These are phyloP conservation scores for Lactifluus echinatus DNA, from an alignment of 768 basidiomycete species.

Conservation along the genomic window DNA sequence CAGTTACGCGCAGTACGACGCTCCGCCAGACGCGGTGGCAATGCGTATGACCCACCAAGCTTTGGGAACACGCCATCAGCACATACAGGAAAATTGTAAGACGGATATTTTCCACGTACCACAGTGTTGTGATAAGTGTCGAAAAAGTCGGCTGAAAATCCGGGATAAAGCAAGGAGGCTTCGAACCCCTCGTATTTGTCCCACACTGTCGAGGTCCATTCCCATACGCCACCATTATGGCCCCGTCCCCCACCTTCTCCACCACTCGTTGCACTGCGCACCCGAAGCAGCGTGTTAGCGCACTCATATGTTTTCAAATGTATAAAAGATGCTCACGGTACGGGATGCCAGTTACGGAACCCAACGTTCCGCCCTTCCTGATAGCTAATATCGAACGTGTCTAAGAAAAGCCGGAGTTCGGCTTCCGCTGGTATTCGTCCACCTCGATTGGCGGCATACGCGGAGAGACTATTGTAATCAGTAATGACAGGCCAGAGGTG, in stretches of 20 bases:
- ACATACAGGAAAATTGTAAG: not conserved
- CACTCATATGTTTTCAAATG: not conserved
- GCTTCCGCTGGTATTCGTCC: conserved; percentile 88
- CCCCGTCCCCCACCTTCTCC: conserved; percentile 46
- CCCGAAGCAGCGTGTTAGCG: conserved; percentile 1
- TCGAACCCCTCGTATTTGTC: conserved; percentile 67
- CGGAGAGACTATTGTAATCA: conserved; percentile 66
- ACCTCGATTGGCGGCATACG: conserved; percentile 80
- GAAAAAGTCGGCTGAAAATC: conserved; percentile 87
- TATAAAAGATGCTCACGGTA: conserved; percentile 52
- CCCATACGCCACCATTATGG: conserved; percentile 95
- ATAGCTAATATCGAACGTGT: conserved; percentile 64
- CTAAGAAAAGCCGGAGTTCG: conserved; percentile 74
- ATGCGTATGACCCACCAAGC: conserved; percentile 88
- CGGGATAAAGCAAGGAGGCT: conserved; percentile 77
- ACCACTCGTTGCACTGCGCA: conserved; percentile 58
- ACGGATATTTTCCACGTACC: conserved; percentile 39
- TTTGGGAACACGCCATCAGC: conserved; percentile 27
- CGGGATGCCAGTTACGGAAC: conserved; percentile 88
- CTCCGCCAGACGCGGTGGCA: conserved; percentile 73
- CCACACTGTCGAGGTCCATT: conserved; percentile 87
- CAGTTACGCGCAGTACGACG: conserved; percentile 78
- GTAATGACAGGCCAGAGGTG: conserved; percentile 81
- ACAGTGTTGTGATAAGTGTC: conserved; percentile 82
- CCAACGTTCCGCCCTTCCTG: conserved; percentile 77